Evolutionary conservation across 1,284 basidiomycete species (phyloP).

Genomic region (Puccinia coronata): DNA sequence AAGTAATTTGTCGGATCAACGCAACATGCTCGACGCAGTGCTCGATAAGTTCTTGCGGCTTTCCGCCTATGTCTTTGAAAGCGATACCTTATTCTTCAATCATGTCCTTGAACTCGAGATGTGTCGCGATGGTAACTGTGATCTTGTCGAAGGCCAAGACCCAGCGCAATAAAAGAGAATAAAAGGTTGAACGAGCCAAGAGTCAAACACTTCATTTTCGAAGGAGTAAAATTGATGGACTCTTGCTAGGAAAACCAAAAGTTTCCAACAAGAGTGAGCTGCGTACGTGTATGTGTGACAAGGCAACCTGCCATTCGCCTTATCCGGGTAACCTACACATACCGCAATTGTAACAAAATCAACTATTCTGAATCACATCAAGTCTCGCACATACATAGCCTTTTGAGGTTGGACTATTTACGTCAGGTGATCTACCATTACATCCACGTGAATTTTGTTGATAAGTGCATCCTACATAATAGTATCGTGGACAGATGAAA

Average conservation of each 20-base stretch:
- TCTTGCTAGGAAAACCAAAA: not conserved
- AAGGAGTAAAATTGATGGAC: not conserved
- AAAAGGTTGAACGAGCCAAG: slow-evolving; percentile 56
- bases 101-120: slow-evolving; percentile 55
- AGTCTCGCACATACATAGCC: too few species aligned
- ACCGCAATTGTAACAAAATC: too few species aligned
- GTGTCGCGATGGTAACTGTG: slow-evolving; percentile 54
- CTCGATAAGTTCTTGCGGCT: slow-evolving; percentile 55
- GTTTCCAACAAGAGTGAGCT: not conserved
- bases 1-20: slow-evolving; percentile 52
- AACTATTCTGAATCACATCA: too few species aligned
- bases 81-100: slow-evolving; percentile 54
- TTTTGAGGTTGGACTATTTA: too few species aligned
- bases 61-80: slow-evolving; percentile 55
- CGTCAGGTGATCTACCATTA: too few species aligned
- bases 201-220: slow-evolving; percentile 52
- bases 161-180: slow-evolving; percentile 56
- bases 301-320: too few species aligned
- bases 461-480: too few species aligned
- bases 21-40: slow-evolving; percentile 55
- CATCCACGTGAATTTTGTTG: too few species aligned
- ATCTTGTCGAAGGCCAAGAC: slow-evolving; percentile 54
- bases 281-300: not conserved
- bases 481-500: too few species aligned
- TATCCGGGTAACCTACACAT: too few species aligned